phyloP scores from a whole-genome alignment of 2,329 filamentous ascomycete genomes.

The Ophiosphaerella herpotricha region DNA sequence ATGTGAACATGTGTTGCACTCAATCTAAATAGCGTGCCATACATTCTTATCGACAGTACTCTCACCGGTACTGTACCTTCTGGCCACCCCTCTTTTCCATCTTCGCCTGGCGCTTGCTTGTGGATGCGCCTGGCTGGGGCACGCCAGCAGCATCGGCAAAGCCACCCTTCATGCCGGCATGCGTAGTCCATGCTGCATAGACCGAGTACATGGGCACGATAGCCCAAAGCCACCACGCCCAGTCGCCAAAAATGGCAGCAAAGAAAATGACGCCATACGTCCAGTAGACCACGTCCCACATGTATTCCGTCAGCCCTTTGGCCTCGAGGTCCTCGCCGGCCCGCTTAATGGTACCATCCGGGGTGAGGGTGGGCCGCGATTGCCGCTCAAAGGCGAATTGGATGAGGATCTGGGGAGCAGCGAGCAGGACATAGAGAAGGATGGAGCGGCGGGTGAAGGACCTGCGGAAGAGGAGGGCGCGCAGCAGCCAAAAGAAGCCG shows the following conservation, averaged over 20 bases:
- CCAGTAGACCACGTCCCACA: constrained; percentile 97
- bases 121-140: constrained; percentile 32
- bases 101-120: constrained; percentile 57
- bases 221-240: constrained; percentile 69
- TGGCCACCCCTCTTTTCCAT: constrained; percentile 59
- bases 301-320: constrained; percentile 89
- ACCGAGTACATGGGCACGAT: constrained; percentile 54
- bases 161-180: constrained; percentile 50
- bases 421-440: constrained; percentile 72
- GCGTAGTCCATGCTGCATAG: constrained; percentile 53
- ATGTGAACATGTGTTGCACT: no score
- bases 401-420: constrained; percentile 74
- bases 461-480: constrained; percentile 66
- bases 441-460: constrained; percentile 59
- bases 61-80: constrained; percentile 45
- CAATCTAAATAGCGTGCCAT: no score
- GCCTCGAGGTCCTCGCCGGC: constrained; percentile 88
- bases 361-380: constrained; percentile 75
- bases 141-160: constrained; percentile 49
- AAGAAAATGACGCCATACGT: constrained; percentile 78
- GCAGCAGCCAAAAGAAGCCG: constrained; percentile 72
- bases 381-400: constrained; percentile 85
- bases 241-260: constrained; percentile 81
- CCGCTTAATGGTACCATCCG: constrained; percentile 65
- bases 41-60: no score